Evolutionary conservation across 164 flowering plant species (phyloP).

Genomic region (Magnolia kwangsiensis): DNA sequence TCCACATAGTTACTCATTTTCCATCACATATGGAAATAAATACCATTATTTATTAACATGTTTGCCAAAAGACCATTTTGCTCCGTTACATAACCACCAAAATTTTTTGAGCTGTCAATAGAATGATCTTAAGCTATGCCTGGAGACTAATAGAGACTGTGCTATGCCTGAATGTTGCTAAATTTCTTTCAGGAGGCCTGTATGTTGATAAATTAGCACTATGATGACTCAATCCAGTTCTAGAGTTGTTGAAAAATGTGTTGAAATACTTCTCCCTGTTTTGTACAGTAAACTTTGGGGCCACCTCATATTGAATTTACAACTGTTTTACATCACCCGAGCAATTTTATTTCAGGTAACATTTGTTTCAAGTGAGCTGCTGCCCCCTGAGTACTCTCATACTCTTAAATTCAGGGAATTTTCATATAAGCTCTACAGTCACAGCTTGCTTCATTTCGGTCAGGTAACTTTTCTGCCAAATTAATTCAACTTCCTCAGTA

Average conservation of each 20-base stretch:
- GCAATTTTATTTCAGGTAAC: constrained; percentile 61
- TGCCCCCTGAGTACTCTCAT: constrained; percentile 70
- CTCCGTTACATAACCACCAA: not conserved
- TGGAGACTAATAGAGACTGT: not conserved
- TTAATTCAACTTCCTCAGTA: not conserved
- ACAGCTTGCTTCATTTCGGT: constrained; percentile 93
- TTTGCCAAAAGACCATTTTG: too few species aligned
- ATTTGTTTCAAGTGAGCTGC: constrained; percentile 68
- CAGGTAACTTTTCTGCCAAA: constrained; percentile 50
- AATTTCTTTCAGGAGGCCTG: not conserved
- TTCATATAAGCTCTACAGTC: constrained; percentile 81
- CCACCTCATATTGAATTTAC: not conserved
- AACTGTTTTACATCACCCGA: not conserved
- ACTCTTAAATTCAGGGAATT: constrained; percentile 52
- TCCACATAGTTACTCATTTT: too few species aligned
- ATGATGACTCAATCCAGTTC: not conserved
- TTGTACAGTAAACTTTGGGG: not conserved
- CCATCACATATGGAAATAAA: too few species aligned
- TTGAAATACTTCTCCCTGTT: not conserved
- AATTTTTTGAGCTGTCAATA: not conserved
- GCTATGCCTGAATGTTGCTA: not conserved
- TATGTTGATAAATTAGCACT: not conserved
- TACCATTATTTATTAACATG: too few species aligned
- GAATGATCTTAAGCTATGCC: not conserved
- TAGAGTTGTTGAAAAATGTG: not conserved